Evolutionary conservation across 495 filamentous ascomycete genomes (phyloP), one percentile per base, ranked within the genome.

Genomic region (Filosporella fistucella): DNA sequence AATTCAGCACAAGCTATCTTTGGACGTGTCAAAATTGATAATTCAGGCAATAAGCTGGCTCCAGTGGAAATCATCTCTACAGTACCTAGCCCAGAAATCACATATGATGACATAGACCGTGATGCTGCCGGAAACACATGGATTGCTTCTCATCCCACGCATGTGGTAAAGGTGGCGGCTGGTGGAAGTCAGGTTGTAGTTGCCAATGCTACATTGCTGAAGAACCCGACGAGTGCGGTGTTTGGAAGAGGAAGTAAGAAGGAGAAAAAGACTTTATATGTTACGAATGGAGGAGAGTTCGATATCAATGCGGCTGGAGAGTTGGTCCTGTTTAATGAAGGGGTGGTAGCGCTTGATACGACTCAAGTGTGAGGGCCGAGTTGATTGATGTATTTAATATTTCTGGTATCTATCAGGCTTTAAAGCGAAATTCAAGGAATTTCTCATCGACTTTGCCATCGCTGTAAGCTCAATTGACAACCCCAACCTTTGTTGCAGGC

Each of bases 71-170:
- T 41, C 1, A 41, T 49, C 17, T 35, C 42, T 6, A 50, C 52
- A 0, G n/a, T n/a, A n/a, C n/a, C n/a, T n/a, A n/a, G n/a, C n/a
- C 49, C 55, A 29, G 53, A 24, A 1, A 47, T 67, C 22, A 59
- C 59, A 20, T 52, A 54, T n/a, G 68, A 71, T 55, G 68, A 71
- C 46, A 68, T 71, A 37, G 55, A 50, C 13, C 35, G 66, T 20
- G 65, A 63, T 45, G 21, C 16, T 3, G 32, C 24, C 11, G 67
- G 59, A 0, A 39, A 41, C 26, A 50, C 60, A 28, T 71, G 64
- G 50, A 51, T 59, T 39, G 62, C 63, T 0, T 47, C 54, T n/a
- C 52, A 55, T 30, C 38, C 32, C 4, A 49, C 61, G 46, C 45
- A 59, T 17, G 41, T 69, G 13, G 54, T 55, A n/a, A 48, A 57